phyloP scores from a whole-genome alignment of 2,329 filamentous ascomycete genomes.

The Mollisia scopiformis region DNA sequence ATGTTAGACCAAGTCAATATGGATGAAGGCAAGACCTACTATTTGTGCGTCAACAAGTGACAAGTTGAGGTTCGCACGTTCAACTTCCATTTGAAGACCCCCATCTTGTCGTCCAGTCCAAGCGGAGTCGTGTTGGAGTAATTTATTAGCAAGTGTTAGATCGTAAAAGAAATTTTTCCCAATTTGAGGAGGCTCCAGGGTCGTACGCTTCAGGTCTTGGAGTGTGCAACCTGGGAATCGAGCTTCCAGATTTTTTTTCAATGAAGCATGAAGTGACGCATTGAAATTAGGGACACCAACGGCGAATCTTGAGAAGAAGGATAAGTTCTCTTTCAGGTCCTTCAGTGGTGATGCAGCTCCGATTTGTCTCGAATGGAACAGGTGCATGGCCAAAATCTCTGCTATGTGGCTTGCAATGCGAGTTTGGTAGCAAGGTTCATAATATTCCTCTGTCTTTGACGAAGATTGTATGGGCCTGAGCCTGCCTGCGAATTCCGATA shows the following conservation, averaged over 20 bases:
- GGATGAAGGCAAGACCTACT: slow-evolving; percentile 49
- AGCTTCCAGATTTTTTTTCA: slow-evolving; percentile 80
- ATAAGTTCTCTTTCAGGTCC: slow-evolving; percentile 72
- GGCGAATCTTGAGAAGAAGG: slow-evolving; percentile 79
- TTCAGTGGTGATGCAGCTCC: slow-evolving; percentile 70
- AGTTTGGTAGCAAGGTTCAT: slow-evolving; percentile 58
- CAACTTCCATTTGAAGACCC: slow-evolving; percentile 82
- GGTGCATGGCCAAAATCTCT: slow-evolving; percentile 87
- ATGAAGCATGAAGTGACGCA: slow-evolving; percentile 80
- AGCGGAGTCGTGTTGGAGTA: slow-evolving; percentile 76
- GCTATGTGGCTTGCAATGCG: slow-evolving; percentile 80
- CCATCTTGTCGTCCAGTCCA: slow-evolving; percentile 73
- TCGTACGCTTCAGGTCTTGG: slow-evolving; percentile 79
- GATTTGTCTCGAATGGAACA: slow-evolving; percentile 82
- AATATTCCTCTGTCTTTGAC: slow-evolving; percentile 52
- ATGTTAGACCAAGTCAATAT: slow-evolving; percentile 30
- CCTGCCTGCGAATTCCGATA: slow-evolving; percentile 70
- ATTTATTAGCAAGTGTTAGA: slow-evolving; percentile 70
- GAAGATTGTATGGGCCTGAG: slow-evolving; percentile 56
- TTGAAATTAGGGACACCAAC: slow-evolving; percentile 85
- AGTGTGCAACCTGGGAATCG: slow-evolving; percentile 76
- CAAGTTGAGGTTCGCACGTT: slow-evolving; percentile 85
- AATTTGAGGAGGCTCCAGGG: slow-evolving; percentile 65
- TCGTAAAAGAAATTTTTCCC: slow-evolving; percentile 87
- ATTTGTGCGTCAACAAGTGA: slow-evolving; percentile 92